These are phyloP conservation scores for Naematelia aurantialba DNA, from an alignment of 768 basidiomycete species.

Conservation along the genomic window DNA sequence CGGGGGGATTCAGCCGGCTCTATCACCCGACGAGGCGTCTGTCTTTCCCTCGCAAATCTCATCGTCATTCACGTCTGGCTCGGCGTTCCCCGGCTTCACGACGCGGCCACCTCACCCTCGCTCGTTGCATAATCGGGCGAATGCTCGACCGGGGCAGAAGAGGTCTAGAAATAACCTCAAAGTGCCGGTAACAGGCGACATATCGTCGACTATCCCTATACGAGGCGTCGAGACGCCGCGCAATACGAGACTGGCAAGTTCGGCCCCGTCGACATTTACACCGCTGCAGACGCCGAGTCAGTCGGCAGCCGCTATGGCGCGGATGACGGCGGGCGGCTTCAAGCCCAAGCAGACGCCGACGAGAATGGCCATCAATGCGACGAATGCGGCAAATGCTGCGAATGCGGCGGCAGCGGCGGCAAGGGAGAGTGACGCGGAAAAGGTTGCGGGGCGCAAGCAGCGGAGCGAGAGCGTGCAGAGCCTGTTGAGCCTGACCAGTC, in stretches of 20 bases:
- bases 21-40: slow-evolving; percentile 17
- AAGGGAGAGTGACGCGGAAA: too few relatives aligned
- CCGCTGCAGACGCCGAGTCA: slow-evolving; percentile 15
- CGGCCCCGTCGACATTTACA: slow-evolving; percentile 21
- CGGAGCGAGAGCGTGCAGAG: not conserved
- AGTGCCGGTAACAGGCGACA: slow-evolving; percentile 1
- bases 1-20: slow-evolving; percentile 5
- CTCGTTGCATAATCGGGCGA: slow-evolving; percentile 17
- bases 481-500: slow-evolving; percentile 2
- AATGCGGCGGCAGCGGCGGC: not conserved
- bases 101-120: slow-evolving; percentile 1
- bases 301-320: slow-evolving; percentile 24
- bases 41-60: slow-evolving; percentile 37
- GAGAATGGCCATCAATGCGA: slow-evolving; percentile 23
- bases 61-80: slow-evolving; percentile 22
- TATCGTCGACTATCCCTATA: slow-evolving; percentile 37
- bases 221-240: slow-evolving; percentile 35
- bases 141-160: slow-evolving; percentile 9
- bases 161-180: slow-evolving; percentile 20
- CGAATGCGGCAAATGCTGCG: slow-evolving; percentile 17
- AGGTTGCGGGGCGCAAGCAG: not conserved
- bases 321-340: slow-evolving; percentile 32
- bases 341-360: slow-evolving; percentile 27
- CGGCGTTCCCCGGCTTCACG: slow-evolving; percentile 14
- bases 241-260: slow-evolving; percentile 20